Evolutionary conservation across 2,329 filamentous ascomycete species (phyloP), one percentile per base, ranked within the genome.

Genomic region (Penicillium verrucosum): DNA sequence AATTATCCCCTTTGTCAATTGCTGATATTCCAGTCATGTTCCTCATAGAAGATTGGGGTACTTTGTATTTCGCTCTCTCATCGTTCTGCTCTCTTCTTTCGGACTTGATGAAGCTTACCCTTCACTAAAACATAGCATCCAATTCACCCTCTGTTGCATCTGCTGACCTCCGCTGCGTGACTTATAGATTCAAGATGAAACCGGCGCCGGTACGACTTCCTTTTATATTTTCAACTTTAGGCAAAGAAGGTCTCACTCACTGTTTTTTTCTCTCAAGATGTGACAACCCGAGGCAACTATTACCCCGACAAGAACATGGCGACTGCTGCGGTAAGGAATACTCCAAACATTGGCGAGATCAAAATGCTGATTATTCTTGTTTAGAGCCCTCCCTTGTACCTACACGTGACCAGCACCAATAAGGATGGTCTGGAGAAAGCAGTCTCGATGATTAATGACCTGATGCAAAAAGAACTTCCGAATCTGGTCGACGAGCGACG

Each of bases 141-240:
- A 60, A 65, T 68, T 66, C 75, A 75, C 80, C 83, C 85, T 87
- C 85, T 86, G 85, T 90, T 87, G 85, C 89, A 90, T 86, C 86
- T 94, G 91, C 92, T 97, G 86, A 97, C 92, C 85, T 87, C 83
- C 79, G 79, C 79, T 88, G 83, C 86, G 85, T 94, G 87, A 86
- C 78, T 89, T 89, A 70, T 92, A 99, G 94, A 99, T 99, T 72
- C 96, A 96, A 88, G 93, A 97, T 82, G 91, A 97, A 72, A 97
- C 93, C 87, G 94, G 94, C 84, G 93, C 94, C 84, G 94, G 94
- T 99, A 99, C 87, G 92, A 85, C 81, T 75, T 77, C 75, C 68
- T 59, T 62, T 68, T 68, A 65, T 58, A 65, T 66, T 64, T 67
- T 73, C 77, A 76, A 73, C 70, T 73, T 75, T 77, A 77, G 68